A percentile compares a stretch with the other conserved stretches of the same genome.
Evolutionary conservation across 1,284 basidiomycete genomes (phyloP).

Genomic region (Blastosporella zonata): DNA sequence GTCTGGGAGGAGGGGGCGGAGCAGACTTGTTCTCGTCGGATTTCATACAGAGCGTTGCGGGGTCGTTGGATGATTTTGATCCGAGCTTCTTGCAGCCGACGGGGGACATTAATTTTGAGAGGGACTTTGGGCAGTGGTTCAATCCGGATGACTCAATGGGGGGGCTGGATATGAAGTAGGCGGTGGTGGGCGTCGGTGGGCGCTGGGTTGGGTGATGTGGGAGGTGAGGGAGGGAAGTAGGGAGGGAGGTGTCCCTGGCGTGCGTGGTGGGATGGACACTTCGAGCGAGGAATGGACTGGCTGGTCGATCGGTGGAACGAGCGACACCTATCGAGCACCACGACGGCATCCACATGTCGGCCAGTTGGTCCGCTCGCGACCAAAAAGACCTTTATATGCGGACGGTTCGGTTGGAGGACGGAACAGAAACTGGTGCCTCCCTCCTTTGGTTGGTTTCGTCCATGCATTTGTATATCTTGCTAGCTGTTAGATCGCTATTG

Average conservation of each 20-base stretch:
- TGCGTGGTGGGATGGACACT: neutral
- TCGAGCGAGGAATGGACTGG: conserved; percentile 6
- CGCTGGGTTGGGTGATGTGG: neutral
- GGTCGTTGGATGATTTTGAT: conserved; percentile 43
- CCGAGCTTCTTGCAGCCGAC: conserved; percentile 40
- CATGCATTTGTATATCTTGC: conserved; percentile 10
- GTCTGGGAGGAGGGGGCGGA: conserved; percentile 10
- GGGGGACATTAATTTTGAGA: conserved; percentile 57
- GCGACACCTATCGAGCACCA: conserved; percentile 4
- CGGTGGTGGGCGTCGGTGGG: neutral
- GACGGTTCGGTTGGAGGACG: neutral
- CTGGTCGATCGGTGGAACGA: neutral
- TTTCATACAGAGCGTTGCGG: conserved; percentile 41
- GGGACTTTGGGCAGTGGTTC: conserved; percentile 70
- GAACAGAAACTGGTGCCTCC: neutral
- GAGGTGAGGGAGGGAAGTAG: neutral
- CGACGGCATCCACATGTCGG: conserved; percentile 5
- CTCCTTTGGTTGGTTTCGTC: neutral
- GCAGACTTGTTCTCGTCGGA: conserved; percentile 34
- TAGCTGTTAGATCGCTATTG: conserved; percentile 15
- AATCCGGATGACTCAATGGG: conserved; percentile 43
- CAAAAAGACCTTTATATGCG: neutral
- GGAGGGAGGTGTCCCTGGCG: neutral
- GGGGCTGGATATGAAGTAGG: conserved; percentile 28
- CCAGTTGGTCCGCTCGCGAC: neutral